Evolutionary conservation across 2,329 filamentous ascomycete genomes (phyloP).

Genomic region (Ceratocystis cubensis): DNA sequence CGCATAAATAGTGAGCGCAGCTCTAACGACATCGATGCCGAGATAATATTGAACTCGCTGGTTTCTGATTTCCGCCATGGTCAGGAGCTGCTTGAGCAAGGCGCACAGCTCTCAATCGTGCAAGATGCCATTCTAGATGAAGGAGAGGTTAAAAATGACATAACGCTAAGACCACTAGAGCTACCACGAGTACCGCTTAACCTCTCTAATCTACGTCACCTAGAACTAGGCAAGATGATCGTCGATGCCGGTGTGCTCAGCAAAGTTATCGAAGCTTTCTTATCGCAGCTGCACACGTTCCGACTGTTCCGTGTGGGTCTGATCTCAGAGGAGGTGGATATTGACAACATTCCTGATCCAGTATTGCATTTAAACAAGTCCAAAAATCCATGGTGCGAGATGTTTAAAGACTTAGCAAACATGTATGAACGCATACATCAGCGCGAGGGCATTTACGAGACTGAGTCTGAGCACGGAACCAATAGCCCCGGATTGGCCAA

Average conservation of each 20-base stretch:
- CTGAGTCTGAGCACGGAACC: too few relatives aligned
- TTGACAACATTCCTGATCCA: too few relatives aligned
- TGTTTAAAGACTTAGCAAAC: too few relatives aligned
- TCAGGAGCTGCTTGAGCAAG: not conserved
- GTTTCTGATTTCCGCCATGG: not conserved
- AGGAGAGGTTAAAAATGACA: too few relatives aligned
- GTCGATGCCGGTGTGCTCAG: not conserved
- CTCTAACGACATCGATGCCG: not conserved
- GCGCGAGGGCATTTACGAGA: too few relatives aligned
- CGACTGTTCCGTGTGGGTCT: conserved; percentile 5
- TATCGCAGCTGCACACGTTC: not conserved
- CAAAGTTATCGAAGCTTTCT: not conserved
- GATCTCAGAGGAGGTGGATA: not conserved
- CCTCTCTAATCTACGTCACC: not conserved
- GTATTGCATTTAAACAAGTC: too few relatives aligned
- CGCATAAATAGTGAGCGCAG: not conserved
- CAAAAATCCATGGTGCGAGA: too few relatives aligned
- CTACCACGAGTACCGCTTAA: not conserved
- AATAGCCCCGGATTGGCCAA: too few relatives aligned
- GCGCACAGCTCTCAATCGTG: not conserved
- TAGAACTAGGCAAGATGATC: conserved; percentile 11
- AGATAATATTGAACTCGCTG: not conserved
- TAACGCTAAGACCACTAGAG: not conserved
- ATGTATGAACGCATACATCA: too few relatives aligned
- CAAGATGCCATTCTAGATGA: not conserved